Evolutionary conservation across 1,284 basidiomycete species (phyloP), one percentile per base, ranked within the genome.

Genomic region (Moesziomyces antarcticus): DNA sequence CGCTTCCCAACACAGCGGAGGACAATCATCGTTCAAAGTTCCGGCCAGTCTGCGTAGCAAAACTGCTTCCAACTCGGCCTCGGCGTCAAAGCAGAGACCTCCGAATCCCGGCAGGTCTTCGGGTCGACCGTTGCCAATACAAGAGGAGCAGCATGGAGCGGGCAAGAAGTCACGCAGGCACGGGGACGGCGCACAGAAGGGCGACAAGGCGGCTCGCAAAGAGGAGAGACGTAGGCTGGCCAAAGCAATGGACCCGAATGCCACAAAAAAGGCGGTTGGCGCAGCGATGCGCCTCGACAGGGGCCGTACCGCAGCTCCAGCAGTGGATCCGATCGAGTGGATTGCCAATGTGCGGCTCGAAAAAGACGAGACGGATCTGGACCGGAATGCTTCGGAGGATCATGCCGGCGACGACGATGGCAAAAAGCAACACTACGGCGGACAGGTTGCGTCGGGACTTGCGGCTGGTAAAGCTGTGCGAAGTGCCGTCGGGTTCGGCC

Each of bases 301-400:
- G 40, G 71, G 61, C 20, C 57, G 71, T 5, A 27, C 62, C 27
- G 56, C 66, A 8, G 71, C 61, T 14, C 56, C 71, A 2, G 62
- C 62, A 2, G 66, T 74, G 8, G 77, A 79, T 21, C 70, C 77
- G 14, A 59, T 78, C 27, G 74, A 71, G 16, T 77, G 73, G 77
- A 78, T 80, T 35, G 64, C 75, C 41, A 73, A 78, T 30, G 75
- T 77, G 25, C 57, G 73, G 1, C 56, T 78, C 33, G 69, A 73
- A 33, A 72, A 77, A 45, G 63, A 40, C 37, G 37, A 77, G n/a
- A 44, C 46, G 16, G 51, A 52, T 30, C 27, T 56, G 20, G 63
- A 63, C 35, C 18, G 47, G 16, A 37, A 44, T 25, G 33, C 54
- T 0, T 58, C 58, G 13, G 65, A 69, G 21, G 66, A 62, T 11